phyloP scores from a whole-genome alignment of 2,329 filamentous ascomycete species.

The Trichoderma citrinoviride region DNA sequence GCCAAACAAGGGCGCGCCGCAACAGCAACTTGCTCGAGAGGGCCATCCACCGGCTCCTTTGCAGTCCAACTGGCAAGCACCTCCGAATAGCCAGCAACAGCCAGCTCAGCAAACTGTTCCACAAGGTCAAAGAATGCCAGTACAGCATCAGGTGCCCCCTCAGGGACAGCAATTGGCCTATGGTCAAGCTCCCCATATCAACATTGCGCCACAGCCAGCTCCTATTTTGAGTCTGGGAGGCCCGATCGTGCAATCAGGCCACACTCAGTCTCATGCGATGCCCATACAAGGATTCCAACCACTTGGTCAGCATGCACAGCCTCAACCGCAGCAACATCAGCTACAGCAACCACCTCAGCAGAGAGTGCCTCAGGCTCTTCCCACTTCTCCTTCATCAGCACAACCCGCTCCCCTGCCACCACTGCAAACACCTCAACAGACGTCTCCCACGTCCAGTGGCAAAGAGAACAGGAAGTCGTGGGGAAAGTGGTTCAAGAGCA shows the following conservation, averaged over 20 bases:
- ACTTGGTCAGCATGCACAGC: conserved; percentile 7
- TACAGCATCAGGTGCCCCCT: not conserved
- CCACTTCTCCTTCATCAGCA: not conserved
- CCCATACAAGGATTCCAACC: conserved; percentile 2
- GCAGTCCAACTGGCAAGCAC: not conserved
- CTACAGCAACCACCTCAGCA: not conserved
- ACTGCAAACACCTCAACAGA: conserved; percentile 2
- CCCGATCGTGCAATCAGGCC: not conserved
- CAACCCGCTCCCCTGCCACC: not conserved
- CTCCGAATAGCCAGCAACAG: not conserved
- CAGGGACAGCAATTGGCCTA: not conserved
- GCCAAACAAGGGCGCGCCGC: not conserved
- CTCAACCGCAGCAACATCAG: not conserved
- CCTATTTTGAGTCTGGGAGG: not conserved
- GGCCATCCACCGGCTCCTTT: not conserved
- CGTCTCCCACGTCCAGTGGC: not conserved
- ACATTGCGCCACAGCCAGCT: not conserved
- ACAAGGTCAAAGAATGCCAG: not conserved
- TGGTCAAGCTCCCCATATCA: not conserved
- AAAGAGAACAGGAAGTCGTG: conserved; percentile 31
- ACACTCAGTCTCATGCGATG: not conserved
- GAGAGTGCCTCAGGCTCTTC: not conserved
- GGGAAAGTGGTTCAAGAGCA: conserved; percentile 33
- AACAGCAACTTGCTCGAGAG: not conserved
- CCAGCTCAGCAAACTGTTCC: not conserved